Base-by-base conservation (phyloP, 2,329 filamentous ascomycete species). In the Leptographium radiaticola region DNA sequence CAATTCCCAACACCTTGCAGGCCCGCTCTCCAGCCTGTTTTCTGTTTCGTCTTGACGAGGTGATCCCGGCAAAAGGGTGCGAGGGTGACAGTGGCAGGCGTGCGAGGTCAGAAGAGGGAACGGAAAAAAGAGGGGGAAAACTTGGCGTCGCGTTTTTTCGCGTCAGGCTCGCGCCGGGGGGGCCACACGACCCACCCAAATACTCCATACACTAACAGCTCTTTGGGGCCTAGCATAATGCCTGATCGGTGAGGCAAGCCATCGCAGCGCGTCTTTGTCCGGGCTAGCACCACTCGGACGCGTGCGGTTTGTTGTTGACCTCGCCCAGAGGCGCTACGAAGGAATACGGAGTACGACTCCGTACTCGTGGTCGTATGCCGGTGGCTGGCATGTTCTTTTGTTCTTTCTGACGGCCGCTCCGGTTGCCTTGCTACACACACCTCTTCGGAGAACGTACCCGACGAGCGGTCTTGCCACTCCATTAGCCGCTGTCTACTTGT, bases 101-200 rank as follows among this genome's bases (percentile, higher is more conserved):
- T n/a, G n/a, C 4, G 31, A 38, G 30, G 38, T 10, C 25, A 5
- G 25, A 52, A 39, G 34, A 11, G 42, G 30, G 25, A 20, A 20
- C 9, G 30, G 10, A 6, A 4, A 6, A 4, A 6, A 46, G 34
- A n/a, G 33, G 15, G 18, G 42, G 15, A 34, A 46, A 39, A 51
- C 4, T 13, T 2, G 8, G 5, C 34, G 40, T 49, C 59, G 59
- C 56, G 57, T 58, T 58, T 57, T 59, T 58, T 59, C 56, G 59
- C 56, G 58, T 54, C 48, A 45, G 38, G 31, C 54, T 53, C 57
- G 56, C 60, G 59, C 55, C 25, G 25, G 25, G 38, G 38, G 20
- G 11, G 34, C 8, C 31, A 30, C 43, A 25, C 3, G 34, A 46
- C 31, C 33, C 31, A 38, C n/a, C 16, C 16, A 45, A 45, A 45